Evolutionary conservation across 2,329 filamentous ascomycete genomes (phyloP), one percentile per base, ranked within the genome.

Genomic region (Decorospora gaudefroyi): DNA sequence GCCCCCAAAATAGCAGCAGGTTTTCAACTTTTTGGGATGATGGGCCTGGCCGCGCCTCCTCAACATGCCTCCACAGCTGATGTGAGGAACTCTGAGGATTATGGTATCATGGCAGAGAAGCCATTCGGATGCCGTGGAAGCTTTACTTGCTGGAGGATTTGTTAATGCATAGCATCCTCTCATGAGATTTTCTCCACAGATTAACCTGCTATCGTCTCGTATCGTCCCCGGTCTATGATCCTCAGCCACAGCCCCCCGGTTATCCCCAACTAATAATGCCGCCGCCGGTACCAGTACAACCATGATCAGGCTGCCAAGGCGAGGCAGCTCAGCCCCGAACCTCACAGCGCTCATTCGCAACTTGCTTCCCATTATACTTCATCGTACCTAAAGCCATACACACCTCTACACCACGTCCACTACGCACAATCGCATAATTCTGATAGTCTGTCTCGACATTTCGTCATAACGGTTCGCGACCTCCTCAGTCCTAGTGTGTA

Each of bases 1-100:
- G 19, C 13, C 25, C 57, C 52, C 25, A 51, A 49, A 59, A 61
- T 61, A 62, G 59, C 53, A 61, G 46, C 57, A 52, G 53, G 50
- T 49, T 56, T 53, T 37, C 19, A 25, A 38, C 28, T 52, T n/a
- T n/a, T n/a, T 50, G 47, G 51, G 43, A 55, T 59, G 42, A 40
- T 37, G 37, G 19, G 6, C 29, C 27, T 33, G 16, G 34, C 18
- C 19, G 21, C n/a, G n/a, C n/a, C n/a, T n/a, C n/a, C n/a, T n/a
- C n/a, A n/a, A n/a, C n/a, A 38, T 39, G 42, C 33, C 31, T 42
- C 46, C n/a, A 28, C 45, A 11, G 55, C 51, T 57, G 49, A 56
- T 42, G 48, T 49, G 48, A 55, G 33, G 19, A 28, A 13, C n/a
- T 27, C 23, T n/a, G 22, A 36, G 27, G 5, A 23, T 32, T n/a